Evolutionary conservation across 129 eudicot species (phyloP).

Genomic region (Tanacetum coccineum): DNA sequence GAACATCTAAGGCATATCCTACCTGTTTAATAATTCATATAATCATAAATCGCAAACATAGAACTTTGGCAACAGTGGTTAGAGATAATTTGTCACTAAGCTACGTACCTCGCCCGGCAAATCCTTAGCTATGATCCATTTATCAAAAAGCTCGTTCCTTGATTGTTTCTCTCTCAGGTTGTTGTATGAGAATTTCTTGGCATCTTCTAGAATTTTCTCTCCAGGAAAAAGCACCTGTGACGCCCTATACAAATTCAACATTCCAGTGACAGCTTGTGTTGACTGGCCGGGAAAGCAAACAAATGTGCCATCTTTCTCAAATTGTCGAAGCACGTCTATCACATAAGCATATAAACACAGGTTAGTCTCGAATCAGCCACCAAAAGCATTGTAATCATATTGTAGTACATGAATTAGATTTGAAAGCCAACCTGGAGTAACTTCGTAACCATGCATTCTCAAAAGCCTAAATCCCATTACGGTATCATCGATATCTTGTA

Average conservation of each 20-base stretch:
- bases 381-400: neutral
- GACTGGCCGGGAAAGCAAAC: conserved; percentile 77
- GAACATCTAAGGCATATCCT: conserved; percentile 69
- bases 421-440: conserved; percentile 59
- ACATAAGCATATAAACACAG: neutral
- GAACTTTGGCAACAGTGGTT: neutral
- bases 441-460: conserved; percentile 71
- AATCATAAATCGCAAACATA: neutral
- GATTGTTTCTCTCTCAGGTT: conserved; percentile 61
- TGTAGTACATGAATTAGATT: neutral
- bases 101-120: conserved; percentile 82
- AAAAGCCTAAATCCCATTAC: conserved; percentile 92
- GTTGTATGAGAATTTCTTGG: conserved; percentile 48
- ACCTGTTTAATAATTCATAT: conserved; percentile 42
- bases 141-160: conserved; percentile 66
- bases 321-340: conserved; percentile 68
- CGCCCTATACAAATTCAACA: conserved; percentile 78
- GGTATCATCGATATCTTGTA: conserved; percentile 93
- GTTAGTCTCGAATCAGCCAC: neutral
- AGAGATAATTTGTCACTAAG: no score
- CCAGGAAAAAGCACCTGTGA: conserved; percentile 67
- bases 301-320: conserved; percentile 70
- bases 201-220: conserved; percentile 66
- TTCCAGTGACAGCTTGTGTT: conserved; percentile 92
- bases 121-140: conserved; percentile 92